These are phyloP conservation scores for Suhomyces panamericanus DNA, from an alignment of 1,139 yeast genomes.

Conservation along the genomic window DNA sequence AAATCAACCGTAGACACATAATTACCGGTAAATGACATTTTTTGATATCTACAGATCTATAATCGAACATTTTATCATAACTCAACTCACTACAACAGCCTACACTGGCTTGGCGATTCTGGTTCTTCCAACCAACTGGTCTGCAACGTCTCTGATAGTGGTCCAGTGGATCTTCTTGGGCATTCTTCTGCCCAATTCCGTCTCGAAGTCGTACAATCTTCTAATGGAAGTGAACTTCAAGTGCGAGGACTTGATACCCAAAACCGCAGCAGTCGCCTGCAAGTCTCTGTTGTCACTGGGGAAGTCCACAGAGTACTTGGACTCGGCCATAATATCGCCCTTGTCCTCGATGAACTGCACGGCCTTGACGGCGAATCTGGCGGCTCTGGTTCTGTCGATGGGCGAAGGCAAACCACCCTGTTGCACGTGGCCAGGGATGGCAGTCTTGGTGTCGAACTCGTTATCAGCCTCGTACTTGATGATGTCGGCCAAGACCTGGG, in stretches of 20 bases:
- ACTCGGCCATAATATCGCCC: slow-evolving; percentile 22
- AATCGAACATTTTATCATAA: background rate
- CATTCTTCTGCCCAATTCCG: slow-evolving; percentile 77
- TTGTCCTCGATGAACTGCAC: slow-evolving; percentile 64
- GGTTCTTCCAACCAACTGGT: slow-evolving; percentile 80
- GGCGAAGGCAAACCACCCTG: slow-evolving; percentile 82
- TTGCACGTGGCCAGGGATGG: slow-evolving; percentile 82
- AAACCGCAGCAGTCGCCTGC: slow-evolving; percentile 71
- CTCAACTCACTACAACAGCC: background rate
- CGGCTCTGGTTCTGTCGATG: slow-evolving; percentile 72
- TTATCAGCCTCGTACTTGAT: slow-evolving; percentile 66
- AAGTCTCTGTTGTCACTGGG: slow-evolving; percentile 36
- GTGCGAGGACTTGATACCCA: slow-evolving; percentile 82
- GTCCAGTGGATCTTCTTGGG: slow-evolving; percentile 90
- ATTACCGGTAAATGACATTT: background rate
- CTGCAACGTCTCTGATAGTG: slow-evolving; percentile 71
- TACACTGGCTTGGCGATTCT: slow-evolving; percentile 6
- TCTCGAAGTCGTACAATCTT: slow-evolving; percentile 80
- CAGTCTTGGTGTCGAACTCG: slow-evolving; percentile 72
- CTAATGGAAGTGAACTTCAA: slow-evolving; percentile 72
- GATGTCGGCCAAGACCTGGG: slow-evolving; percentile 67
- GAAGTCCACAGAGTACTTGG: slow-evolving; percentile 35
- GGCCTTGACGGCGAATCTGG: slow-evolving; percentile 68
- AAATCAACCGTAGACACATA: no score
- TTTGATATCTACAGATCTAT: background rate